Base-by-base conservation (phyloP, 2,329 filamentous ascomycete genomes). In the Fusarium anthophilum region DNA sequence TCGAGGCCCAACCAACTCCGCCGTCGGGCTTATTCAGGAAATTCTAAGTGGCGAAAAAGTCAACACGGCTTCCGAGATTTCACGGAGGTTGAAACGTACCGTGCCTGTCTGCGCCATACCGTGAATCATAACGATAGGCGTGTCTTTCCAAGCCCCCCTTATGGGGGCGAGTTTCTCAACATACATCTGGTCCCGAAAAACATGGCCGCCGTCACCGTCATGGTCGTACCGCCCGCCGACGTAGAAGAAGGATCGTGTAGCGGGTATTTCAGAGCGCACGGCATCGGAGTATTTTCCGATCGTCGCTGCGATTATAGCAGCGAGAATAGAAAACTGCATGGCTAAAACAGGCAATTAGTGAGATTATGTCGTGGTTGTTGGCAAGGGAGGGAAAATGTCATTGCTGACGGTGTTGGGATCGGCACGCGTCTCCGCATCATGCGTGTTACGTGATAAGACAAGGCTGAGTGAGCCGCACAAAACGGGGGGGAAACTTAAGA, bases 131-230 rank as follows among this genome's bases (percentile, higher is more conserved):
- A 77, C 74, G 8, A 77, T 75, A 2, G 76, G 76, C 13, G 63
- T 57, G 4, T 66, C 44, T n/a, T 72, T 66, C 32, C 39, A 62
- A 24, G 43, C 54, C 12, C 74, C 76, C 8, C 30, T 58, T 8
- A 47, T 48, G 0, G 76, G 74, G 5, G 59, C 48, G 14, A 77
- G 60, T 48, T 76, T 76, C 61, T 77, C 76, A 24, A 77, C 72
- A 24, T 77, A 77, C 76, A 77, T 77, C 37, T 77, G 76, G 32
- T 75, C 76, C 11, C 61, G 68, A 47, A 77, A 75, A 24, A 77
- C 48, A 57, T 75, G 76, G 2, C 74, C 72, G 1, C 69, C 73
- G 2, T 72, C 39, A 11, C 64, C 76, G 44, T 77, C 72, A 32
- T 75, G 56, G 15, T 73, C 76, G n/a, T 77, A 77, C 8, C 32